These are phyloP conservation scores for Aspergillus ochraceoroseus DNA, from an alignment of 2,329 filamentous ascomycete genomes.

Conservation along the genomic window DNA sequence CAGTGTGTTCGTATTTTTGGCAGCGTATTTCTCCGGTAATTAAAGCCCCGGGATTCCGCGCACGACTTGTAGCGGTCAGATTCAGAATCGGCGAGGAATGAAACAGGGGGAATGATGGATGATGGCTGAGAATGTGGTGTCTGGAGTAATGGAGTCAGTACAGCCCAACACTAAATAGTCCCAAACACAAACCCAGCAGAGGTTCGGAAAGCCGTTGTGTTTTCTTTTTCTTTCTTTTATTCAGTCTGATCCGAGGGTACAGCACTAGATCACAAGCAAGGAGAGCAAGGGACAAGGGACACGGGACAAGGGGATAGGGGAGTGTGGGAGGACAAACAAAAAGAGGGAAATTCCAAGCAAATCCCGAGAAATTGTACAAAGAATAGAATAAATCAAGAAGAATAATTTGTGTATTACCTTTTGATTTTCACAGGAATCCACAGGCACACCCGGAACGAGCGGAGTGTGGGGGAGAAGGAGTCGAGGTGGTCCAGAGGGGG, in stretches of 20 bases:
- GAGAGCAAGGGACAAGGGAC: slow-evolving; percentile 2
- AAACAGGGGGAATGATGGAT: slow-evolving; percentile 4
- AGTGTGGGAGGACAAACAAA: slow-evolving; percentile 2
- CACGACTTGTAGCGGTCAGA: slow-evolving; percentile 9
- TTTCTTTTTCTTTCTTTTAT: slow-evolving; percentile 4
- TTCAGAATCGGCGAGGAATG: slow-evolving; percentile 10
- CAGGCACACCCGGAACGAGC: slow-evolving; percentile 23
- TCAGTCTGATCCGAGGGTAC: slow-evolving; percentile 6
- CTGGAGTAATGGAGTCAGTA: too few species aligned
- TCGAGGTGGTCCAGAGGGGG: slow-evolving; percentile 26
- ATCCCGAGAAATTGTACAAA: slow-evolving; percentile 1
- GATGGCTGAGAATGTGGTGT: too few species aligned
- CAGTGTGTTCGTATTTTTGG: too few species aligned
- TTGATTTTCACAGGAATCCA: slow-evolving; percentile 10
- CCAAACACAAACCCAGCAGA: slow-evolving; percentile 1
- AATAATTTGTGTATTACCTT: slow-evolving; percentile 2
- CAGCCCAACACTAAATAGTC: slow-evolving; percentile 6
- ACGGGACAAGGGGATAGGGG: neutral
- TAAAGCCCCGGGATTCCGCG: slow-evolving; percentile 24
- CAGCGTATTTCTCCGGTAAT: slow-evolving; percentile 24
- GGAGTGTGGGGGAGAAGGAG: slow-evolving; percentile 36
- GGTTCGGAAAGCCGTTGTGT: too few species aligned
- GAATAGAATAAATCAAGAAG: neutral
- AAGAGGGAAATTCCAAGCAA: slow-evolving; percentile 2
- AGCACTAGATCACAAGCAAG: slow-evolving; percentile 6